These are phyloP conservation scores for Boehmeria nivea DNA, from an alignment of 306 rosid species.

Conservation along the genomic window DNA sequence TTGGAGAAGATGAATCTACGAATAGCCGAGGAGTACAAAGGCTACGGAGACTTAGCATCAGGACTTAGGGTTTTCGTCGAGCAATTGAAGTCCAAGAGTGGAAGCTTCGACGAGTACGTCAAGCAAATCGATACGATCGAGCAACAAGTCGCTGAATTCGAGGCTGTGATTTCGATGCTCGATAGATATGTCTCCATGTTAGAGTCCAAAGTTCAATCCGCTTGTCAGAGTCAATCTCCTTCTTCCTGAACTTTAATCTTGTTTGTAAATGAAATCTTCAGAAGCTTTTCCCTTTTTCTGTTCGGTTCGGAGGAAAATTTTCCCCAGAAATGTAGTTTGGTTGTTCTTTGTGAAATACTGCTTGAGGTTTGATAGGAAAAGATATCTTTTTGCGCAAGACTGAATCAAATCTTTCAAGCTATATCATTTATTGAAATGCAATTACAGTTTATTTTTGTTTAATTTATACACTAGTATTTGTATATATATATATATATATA, in stretches of 20 bases:
- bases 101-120: slow-evolving; percentile 60
- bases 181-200: slow-evolving; percentile 58
- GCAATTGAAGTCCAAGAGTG: slow-evolving; percentile 73
- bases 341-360: too few relatives aligned
- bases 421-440: too few relatives aligned
- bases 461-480: too few relatives aligned
- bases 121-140: slow-evolving; percentile 74
- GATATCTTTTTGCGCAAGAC: too few relatives aligned
- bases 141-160: slow-evolving; percentile 79
- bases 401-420: too few relatives aligned
- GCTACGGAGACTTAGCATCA: slow-evolving; percentile 82
- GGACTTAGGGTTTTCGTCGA: slow-evolving; percentile 81
- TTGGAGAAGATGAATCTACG: slow-evolving; percentile 78
- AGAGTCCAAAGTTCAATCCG: slow-evolving; percentile 61
- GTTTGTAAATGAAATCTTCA: neutral
- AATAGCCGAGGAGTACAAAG: slow-evolving; percentile 75
- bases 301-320: neutral
- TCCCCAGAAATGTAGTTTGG: too few relatives aligned
- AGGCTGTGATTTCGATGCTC: slow-evolving; percentile 76
- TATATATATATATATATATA: too few relatives aligned
- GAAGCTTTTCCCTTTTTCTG: neutral
- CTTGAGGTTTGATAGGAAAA: too few relatives aligned
- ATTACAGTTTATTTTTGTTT: too few relatives aligned
- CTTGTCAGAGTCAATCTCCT: slow-evolving; percentile 28
- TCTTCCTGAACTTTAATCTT: slow-evolving; percentile 19